These are phyloP conservation scores for Neoboletus subvelutipes DNA, from an alignment of 768 basidiomycete genomes.

Conservation along the genomic window DNA sequence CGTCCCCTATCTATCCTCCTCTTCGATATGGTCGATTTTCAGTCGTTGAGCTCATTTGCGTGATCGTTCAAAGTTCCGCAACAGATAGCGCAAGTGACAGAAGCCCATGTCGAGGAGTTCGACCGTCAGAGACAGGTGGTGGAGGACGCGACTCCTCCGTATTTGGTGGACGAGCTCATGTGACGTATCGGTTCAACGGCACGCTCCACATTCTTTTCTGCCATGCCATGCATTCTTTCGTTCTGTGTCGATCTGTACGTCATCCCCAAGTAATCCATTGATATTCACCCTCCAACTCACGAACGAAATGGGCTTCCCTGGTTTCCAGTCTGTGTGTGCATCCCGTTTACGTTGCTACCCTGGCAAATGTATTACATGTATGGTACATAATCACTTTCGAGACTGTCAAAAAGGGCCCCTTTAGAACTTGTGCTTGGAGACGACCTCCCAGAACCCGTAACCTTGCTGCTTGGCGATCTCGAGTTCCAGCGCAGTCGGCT, in stretches of 20 bases:
- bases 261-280: background rate
- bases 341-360: background rate
- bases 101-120: constrained; percentile 14
- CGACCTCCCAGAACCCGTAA: constrained; percentile 46
- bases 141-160: constrained; percentile 6
- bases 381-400: background rate
- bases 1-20: background rate
- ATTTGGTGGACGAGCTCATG: constrained; percentile 16
- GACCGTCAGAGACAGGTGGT: background rate
- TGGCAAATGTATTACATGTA: background rate
- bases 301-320: background rate
- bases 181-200: background rate
- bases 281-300: background rate
- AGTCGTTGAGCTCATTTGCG: background rate
- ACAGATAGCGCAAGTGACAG: constrained; percentile 10
- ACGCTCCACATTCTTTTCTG: background rate
- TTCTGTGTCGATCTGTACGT: background rate
- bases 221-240: background rate
- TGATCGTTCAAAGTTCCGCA: constrained; percentile 8
- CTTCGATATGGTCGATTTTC: background rate
- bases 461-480: constrained; percentile 55
- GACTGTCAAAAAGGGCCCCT: background rate
- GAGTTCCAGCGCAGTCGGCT: constrained; percentile 50
- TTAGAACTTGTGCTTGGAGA: constrained; percentile 40
- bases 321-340: background rate